Percentiles rank a stretch among this genome's conserved stretches.
Conservation (phyloP, 164 flowering plant genomes). For the Malania oleifera region DNA sequence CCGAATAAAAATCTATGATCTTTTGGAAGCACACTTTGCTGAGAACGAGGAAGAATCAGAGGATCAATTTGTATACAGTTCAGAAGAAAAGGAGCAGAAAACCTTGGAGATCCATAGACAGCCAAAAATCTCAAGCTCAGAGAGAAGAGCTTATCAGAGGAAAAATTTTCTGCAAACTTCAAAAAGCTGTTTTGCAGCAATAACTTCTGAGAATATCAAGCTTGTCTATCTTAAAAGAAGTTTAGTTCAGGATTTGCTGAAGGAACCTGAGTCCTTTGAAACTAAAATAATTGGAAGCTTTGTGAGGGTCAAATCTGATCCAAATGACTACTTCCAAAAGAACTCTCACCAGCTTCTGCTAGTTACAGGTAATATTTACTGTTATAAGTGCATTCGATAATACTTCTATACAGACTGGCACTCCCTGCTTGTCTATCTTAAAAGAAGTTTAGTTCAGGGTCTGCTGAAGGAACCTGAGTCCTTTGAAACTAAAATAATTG, state of each 20-base stretch:
- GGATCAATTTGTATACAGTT: slow-evolving; percentile 9
- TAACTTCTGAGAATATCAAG: slow-evolving; percentile 34
- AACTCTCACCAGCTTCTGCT: slow-evolving; percentile 26
- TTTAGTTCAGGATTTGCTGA: slow-evolving; percentile 24
- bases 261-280: slow-evolving; percentile 24
- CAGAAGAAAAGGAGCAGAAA: slow-evolving; percentile 11
- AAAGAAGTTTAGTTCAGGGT: slow-evolving; percentile 27
- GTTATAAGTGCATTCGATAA: neutral
- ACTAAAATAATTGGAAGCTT: slow-evolving; percentile 32
- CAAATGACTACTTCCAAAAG: slow-evolving; percentile 31
- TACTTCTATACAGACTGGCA: no score
- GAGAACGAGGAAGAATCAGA: slow-evolving; percentile 25
- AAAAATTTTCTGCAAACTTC: slow-evolving; percentile 1
- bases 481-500: slow-evolving; percentile 29
- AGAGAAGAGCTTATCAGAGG: slow-evolving; percentile 10
- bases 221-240: slow-evolving; percentile 34
- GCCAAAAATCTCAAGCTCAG: neutral
- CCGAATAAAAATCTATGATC: slow-evolving; percentile 23
- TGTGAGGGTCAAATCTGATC: slow-evolving; percentile 36
- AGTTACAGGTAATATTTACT: slow-evolving; percentile 27
- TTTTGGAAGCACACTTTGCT: slow-evolving; percentile 33
- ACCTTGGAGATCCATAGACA: neutral
- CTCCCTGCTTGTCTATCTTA: slow-evolving; percentile 35
- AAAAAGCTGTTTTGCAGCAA: slow-evolving; percentile 30
- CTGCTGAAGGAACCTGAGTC: slow-evolving; percentile 22